Evolutionary conservation across 1,284 basidiomycete genomes (phyloP).

Genomic region (Leucocoprinus gongylophorus): DNA sequence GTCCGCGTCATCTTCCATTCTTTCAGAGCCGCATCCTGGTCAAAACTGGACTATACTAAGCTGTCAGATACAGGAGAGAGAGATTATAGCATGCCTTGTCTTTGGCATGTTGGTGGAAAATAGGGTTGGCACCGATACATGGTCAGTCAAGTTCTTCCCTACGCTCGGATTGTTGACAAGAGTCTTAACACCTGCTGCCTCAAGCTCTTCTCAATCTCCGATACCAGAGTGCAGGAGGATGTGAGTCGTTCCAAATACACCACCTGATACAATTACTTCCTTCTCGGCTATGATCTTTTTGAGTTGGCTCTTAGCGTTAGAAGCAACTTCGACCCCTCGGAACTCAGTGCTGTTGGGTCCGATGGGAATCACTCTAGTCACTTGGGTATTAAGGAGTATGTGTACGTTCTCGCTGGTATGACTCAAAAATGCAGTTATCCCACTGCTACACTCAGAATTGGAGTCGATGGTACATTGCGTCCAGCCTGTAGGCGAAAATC

Average conservation of each 20-base stretch:
- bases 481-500: slow-evolving; percentile 2
- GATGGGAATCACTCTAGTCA: slow-evolving; percentile 17
- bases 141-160: slow-evolving; percentile 24
- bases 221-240: slow-evolving; percentile 23
- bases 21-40: slow-evolving; percentile 8
- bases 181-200: slow-evolving; percentile 14
- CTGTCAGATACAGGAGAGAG: no score
- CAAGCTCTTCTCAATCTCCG: slow-evolving; percentile 17
- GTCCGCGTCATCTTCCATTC: slow-evolving; percentile 16
- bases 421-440: slow-evolving; percentile 34
- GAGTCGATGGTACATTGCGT: slow-evolving; percentile 15
- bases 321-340: slow-evolving; percentile 4
- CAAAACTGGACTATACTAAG: background rate
- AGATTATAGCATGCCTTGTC: no score
- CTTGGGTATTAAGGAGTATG: slow-evolving; percentile 29
- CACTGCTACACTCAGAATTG: slow-evolving; percentile 32
- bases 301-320: background rate
- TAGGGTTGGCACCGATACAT: background rate
- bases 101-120: no score
- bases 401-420: slow-evolving; percentile 31
- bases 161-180: slow-evolving; percentile 21
- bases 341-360: slow-evolving; percentile 3
- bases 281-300: slow-evolving; percentile 13
- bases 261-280: slow-evolving; percentile 22
- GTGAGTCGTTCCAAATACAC: slow-evolving; percentile 21